These are phyloP conservation scores for Aureobasidium lini DNA, from an alignment of 2,329 filamentous ascomycete species.

Conservation along the genomic window DNA sequence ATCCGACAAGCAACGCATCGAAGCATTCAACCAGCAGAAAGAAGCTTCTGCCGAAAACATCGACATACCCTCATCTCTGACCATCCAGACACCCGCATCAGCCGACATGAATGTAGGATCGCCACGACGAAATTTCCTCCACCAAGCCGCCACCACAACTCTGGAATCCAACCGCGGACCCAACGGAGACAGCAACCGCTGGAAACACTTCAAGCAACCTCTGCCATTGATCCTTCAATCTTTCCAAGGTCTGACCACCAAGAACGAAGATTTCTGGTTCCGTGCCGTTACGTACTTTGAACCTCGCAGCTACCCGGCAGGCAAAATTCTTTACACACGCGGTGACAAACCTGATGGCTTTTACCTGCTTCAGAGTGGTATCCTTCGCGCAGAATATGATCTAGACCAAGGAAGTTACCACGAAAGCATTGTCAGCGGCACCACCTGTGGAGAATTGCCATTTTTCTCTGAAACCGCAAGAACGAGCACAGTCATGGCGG, in stretches of 20 bases:
- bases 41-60: slow-evolving; percentile 43
- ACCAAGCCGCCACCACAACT: slow-evolving; percentile 68
- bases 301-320: slow-evolving; percentile 58
- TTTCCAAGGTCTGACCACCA: slow-evolving; percentile 79
- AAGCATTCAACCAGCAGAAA: slow-evolving; percentile 2
- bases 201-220: slow-evolving; percentile 83
- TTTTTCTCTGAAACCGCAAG: slow-evolving; percentile 89
- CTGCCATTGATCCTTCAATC: slow-evolving; percentile 87
- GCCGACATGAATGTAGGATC: slow-evolving; percentile 51
- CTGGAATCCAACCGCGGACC: slow-evolving; percentile 33
- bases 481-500: slow-evolving; percentile 78
- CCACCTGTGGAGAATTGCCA: slow-evolving; percentile 89
- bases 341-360: slow-evolving; percentile 73
- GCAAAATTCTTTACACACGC: slow-evolving; percentile 67
- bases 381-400: slow-evolving; percentile 83
- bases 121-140: slow-evolving; percentile 69
- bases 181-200: slow-evolving; percentile 41
- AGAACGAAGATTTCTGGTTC: slow-evolving; percentile 96
- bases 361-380: slow-evolving; percentile 82
- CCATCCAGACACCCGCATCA: slow-evolving; percentile 6
- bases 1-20: slow-evolving; percentile 25
- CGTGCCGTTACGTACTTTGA: slow-evolving; percentile 67
- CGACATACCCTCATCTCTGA: slow-evolving; percentile 13
- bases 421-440: slow-evolving; percentile 88
- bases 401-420: slow-evolving; percentile 82